A percentile compares a stretch with the other conserved stretches of the same genome.
Evolutionary conservation across 345 rosid genomes (phyloP).

Genomic region (Garcia nutans): DNA sequence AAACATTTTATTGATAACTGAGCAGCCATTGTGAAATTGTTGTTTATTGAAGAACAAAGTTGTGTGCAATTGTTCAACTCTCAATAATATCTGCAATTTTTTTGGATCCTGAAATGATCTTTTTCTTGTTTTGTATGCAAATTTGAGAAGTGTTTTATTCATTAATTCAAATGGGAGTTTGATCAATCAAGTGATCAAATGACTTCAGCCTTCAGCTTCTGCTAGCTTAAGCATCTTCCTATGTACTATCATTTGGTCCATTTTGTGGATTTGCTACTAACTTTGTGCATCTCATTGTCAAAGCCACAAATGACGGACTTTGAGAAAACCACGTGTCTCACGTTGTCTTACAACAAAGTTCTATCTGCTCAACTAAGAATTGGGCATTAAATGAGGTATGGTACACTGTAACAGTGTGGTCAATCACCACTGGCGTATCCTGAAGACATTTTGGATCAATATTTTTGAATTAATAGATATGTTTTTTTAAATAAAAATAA

Average conservation of each 20-base stretch:
- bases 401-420: too few relatives aligned
- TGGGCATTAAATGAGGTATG: too few relatives aligned
- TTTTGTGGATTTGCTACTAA: neutral
- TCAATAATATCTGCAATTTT: neutral
- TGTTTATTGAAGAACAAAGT: conserved; percentile 12
- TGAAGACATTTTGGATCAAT: too few relatives aligned
- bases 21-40: conserved; percentile 3
- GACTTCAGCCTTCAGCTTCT: too few relatives aligned
- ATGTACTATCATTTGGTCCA: too few relatives aligned
- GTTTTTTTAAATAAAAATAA: too few relatives aligned
- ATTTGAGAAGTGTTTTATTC: neutral
- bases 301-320: neutral
- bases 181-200: too few relatives aligned
- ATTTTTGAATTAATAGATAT: too few relatives aligned
- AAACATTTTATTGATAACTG: conserved; percentile 12
- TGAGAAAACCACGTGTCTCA: neutral
- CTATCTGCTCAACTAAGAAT: neutral
- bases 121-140: neutral
- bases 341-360: neutral
- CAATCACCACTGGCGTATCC: too few relatives aligned
- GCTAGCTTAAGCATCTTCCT: too few relatives aligned
- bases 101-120: neutral
- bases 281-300: neutral
- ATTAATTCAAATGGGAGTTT: too few relatives aligned
- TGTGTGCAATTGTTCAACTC: neutral